Evolutionary conservation across 2,329 filamentous ascomycete genomes (phyloP), one percentile per base, ranked within the genome.

Genomic region (Colletotrichum sp.): DNA sequence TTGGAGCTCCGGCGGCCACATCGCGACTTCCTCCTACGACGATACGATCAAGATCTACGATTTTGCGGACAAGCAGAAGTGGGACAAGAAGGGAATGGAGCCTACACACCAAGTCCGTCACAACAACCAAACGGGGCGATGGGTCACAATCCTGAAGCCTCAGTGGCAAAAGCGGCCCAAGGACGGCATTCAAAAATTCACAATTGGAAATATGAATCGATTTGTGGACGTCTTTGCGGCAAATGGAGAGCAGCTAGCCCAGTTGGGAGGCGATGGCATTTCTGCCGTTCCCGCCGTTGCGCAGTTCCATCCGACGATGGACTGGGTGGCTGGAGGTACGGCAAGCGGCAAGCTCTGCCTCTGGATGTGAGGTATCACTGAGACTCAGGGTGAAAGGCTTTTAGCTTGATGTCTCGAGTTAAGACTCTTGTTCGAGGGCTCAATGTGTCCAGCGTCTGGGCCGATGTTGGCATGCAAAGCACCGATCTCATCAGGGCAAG

Each of bases 121-220:
- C 81, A 99, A 99, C 82, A 98, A 98, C 81, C 97, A 99, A 86
- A 99, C 96, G 0, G 97, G 96, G 0, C 90, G 96, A 71, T 98
- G 95, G 95, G 96, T 98, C 0, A 98, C 95, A 0, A 98, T 91
- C 39, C 84, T 89, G 82, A 98, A 89, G 90, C 97, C 83, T 0
- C 95, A 98, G 80, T 99, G 97, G 97, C 97, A 99, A 84, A 88
- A 91, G 36, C 90, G 91, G 62, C 96, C 97, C 0, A 87, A 90
- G 39, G 95, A 97, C 75, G 93, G 93, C 9, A 92, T 98, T 7
- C 93, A 98, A 78, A 95, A 96, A 77, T 96, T 99, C 80, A 95
- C 92, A 28, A 96, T 99, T 73, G 97, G 95, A 2, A 99, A 99
- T 80, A 99, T 99, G 97, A 98, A 98, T 82, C 92, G 97, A 2